Evolutionary conservation across 1,284 basidiomycete species (phyloP).

Genomic region (Boletus sp.): DNA sequence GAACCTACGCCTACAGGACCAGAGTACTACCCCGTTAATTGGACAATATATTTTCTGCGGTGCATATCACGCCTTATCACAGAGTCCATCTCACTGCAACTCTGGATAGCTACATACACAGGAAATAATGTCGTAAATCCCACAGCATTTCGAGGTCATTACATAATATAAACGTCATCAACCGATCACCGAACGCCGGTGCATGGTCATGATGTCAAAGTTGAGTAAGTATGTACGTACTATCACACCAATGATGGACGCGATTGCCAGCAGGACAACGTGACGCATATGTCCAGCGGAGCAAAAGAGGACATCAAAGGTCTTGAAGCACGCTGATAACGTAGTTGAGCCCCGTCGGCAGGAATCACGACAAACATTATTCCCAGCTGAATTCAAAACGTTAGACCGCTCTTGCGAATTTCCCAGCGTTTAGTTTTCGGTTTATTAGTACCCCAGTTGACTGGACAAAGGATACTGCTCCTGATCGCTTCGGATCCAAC

Average conservation of each 20-base stretch:
- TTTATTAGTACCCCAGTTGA: not conserved
- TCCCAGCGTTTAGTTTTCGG: not conserved
- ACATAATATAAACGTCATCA: too few species aligned
- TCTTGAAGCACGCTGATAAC: not conserved
- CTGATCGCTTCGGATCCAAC: not conserved
- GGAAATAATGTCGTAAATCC: too few species aligned
- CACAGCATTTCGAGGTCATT: too few species aligned
- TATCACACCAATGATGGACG: not conserved
- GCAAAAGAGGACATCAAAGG: not conserved
- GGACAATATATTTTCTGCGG: too few species aligned
- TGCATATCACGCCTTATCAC: too few species aligned
- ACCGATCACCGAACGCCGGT: too few species aligned
- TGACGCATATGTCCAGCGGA: not conserved
- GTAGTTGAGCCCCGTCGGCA: not conserved
- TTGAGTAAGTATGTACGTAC: not conserved
- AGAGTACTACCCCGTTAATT: too few species aligned
- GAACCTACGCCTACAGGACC: too few species aligned
- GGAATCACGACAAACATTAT: too few species aligned
- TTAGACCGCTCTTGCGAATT: not conserved
- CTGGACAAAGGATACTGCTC: not conserved
- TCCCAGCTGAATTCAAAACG: not conserved
- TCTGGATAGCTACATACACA: too few species aligned
- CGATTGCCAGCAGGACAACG: slow-evolving; percentile 6
- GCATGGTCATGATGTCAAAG: too few species aligned
- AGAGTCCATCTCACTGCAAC: too few species aligned